Evolutionary conservation across 1,284 basidiomycete species (phyloP).

Genomic region (Ganoderma boninense): DNA sequence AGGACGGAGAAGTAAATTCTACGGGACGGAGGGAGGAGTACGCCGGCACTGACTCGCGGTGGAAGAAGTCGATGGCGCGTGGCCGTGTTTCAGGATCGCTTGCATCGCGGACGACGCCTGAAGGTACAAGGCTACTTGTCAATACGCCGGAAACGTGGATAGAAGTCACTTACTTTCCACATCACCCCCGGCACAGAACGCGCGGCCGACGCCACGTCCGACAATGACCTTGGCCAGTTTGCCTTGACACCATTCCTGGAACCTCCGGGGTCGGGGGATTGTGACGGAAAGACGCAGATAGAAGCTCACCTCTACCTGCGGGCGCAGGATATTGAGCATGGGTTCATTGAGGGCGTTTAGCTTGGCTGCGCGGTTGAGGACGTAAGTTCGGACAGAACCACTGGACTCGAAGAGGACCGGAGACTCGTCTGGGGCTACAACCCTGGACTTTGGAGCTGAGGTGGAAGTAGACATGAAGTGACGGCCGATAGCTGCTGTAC

Average conservation of each 20-base stretch:
- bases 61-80: constrained; percentile 87
- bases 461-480: constrained; percentile 65
- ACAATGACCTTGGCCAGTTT: constrained; percentile 82
- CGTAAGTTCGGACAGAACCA: constrained; percentile 70
- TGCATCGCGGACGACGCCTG: constrained; percentile 67
- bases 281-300: constrained; percentile 8
- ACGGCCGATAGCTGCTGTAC: constrained; percentile 63
- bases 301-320: constrained; percentile 74
- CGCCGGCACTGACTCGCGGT: constrained; percentile 73
- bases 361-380: constrained; percentile 85
- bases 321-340: constrained; percentile 82
- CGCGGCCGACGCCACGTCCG: constrained; percentile 80
- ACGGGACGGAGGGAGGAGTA: neutral
- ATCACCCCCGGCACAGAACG: constrained; percentile 97
- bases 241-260: constrained; percentile 83
- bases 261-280: neutral
- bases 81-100: constrained; percentile 58
- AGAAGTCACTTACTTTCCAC: constrained; percentile 74
- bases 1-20: constrained; percentile 18
- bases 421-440: constrained; percentile 46
- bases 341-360: constrained; percentile 88
- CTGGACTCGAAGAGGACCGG: constrained; percentile 78
- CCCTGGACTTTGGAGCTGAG: constrained; percentile 17
- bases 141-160: constrained; percentile 14
- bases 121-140: constrained; percentile 4